Percentiles rank a stretch among this genome's conserved stretches.
Evolutionary conservation across 192 early-diverging fungal species (phyloP).

Genomic region (Linnemannia exigua): DNA sequence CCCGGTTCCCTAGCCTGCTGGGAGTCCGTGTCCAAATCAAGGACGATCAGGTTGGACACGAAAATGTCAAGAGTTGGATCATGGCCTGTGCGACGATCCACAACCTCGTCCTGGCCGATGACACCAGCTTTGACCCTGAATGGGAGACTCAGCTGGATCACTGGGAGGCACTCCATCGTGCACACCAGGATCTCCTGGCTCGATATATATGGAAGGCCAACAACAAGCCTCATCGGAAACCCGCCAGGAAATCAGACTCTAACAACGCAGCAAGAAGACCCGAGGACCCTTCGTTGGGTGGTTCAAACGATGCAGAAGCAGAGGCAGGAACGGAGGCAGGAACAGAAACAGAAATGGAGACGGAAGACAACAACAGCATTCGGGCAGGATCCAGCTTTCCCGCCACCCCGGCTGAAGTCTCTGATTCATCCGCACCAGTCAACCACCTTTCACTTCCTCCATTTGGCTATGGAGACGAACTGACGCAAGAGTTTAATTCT

Average conservation of each 20-base stretch:
- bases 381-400: neutral
- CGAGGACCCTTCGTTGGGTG: neutral
- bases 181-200: conserved; percentile 28
- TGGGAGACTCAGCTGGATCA: conserved; percentile 38
- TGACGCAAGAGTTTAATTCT: conserved; percentile 1
- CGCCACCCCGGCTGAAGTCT: neutral
- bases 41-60: conserved; percentile 16
- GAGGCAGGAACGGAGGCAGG: neutral
- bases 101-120: conserved; percentile 45
- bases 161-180: conserved; percentile 6
- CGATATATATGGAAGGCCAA: conserved; percentile 23
- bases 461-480: neutral
- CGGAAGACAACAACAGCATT: neutral
- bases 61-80: conserved; percentile 26
- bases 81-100: conserved; percentile 43
- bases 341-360: no score
- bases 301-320: neutral
- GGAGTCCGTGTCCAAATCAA: conserved; percentile 43
- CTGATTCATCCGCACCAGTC: neutral
- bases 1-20: conserved; percentile 49
- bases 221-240: neutral
- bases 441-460: neutral
- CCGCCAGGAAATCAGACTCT: neutral
- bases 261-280: neutral
- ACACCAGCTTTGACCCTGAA: conserved; percentile 11